Evolutionary conservation across 208 protist species (phyloP).

Genomic region (Wallacemonas rigidus): DNA sequence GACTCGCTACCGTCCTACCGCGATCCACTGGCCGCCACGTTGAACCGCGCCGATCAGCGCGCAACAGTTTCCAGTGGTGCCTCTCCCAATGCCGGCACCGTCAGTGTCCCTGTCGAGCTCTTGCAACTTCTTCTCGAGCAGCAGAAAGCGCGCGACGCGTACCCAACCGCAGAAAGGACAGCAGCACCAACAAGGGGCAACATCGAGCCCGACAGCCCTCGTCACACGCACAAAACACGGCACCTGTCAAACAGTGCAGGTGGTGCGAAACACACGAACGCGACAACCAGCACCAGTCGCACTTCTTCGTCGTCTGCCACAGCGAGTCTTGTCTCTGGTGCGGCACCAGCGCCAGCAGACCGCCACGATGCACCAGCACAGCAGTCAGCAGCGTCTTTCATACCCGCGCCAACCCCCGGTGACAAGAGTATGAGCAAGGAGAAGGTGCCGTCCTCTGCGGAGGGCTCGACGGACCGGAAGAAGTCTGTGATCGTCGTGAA

Average conservation of each 20-base stretch:
- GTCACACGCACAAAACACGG: background rate
- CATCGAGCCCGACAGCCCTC: no score
- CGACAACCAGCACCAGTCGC: background rate
- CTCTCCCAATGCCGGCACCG: background rate
- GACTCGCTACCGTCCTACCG: slow-evolving; percentile 8
- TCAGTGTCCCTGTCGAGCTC: slow-evolving; percentile 15
- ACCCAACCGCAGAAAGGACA: background rate
- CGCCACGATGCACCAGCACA: background rate
- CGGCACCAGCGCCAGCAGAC: background rate
- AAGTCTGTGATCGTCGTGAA: slow-evolving; percentile 1
- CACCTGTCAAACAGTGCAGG: no score
- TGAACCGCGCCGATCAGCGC: background rate
- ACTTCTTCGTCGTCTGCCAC: background rate
- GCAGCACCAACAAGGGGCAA: background rate
- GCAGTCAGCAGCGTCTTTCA: background rate
- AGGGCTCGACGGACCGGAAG: background rate
- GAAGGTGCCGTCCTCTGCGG: background rate
- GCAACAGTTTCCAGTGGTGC: background rate
- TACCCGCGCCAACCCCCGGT: background rate
- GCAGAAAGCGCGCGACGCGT: background rate
- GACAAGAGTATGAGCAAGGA: slow-evolving; percentile 4
- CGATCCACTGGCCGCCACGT: background rate
- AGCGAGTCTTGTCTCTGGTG: background rate
- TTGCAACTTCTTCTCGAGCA: slow-evolving; percentile 19
- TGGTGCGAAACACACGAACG: no score